Percentiles rank a stretch among this genome's conserved stretches.
Conservation (phyloP, 768 basidiomycete genomes). For the Mycena venus region DNA sequence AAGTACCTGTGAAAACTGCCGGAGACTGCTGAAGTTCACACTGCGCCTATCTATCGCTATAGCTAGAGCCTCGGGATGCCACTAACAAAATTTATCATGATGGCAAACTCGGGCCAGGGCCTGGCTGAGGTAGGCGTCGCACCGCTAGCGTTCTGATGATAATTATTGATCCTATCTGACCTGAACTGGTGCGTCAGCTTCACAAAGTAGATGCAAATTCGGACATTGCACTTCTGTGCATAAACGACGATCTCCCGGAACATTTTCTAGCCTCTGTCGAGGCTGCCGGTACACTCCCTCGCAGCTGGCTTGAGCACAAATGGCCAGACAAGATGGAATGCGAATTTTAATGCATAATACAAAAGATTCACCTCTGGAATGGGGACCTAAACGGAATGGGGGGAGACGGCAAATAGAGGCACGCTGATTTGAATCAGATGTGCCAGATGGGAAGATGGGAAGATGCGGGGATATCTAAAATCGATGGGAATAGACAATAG, state of each 20-base stretch:
- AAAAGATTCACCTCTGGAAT: too few species aligned
- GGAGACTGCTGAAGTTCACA: too few species aligned
- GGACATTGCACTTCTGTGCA: slow-evolving; percentile 28
- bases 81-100: slow-evolving; percentile 21
- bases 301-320: not conserved
- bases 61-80: slow-evolving; percentile 21
- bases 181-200: not conserved
- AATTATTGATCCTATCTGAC: not conserved
- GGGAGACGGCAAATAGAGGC: too few species aligned
- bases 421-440: too few species aligned
- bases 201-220: not conserved
- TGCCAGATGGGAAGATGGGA: too few species aligned
- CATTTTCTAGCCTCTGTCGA: not conserved
- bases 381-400: too few species aligned
- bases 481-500: too few species aligned
- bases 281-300: not conserved
- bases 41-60: slow-evolving; percentile 28
- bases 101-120: not conserved
- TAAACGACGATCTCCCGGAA: slow-evolving; percentile 32
- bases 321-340: slow-evolving; percentile 27
- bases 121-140: not conserved
- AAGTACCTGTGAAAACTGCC: too few species aligned
- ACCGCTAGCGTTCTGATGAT: too few species aligned
- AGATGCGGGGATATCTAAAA: too few species aligned
- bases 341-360: slow-evolving; percentile 2